A percentile compares a stretch with the other conserved stretches of the same genome.
These are phyloP conservation scores for Chalciporus chontae DNA, from an alignment of 768 basidiomycete species.

Conservation along the genomic window DNA sequence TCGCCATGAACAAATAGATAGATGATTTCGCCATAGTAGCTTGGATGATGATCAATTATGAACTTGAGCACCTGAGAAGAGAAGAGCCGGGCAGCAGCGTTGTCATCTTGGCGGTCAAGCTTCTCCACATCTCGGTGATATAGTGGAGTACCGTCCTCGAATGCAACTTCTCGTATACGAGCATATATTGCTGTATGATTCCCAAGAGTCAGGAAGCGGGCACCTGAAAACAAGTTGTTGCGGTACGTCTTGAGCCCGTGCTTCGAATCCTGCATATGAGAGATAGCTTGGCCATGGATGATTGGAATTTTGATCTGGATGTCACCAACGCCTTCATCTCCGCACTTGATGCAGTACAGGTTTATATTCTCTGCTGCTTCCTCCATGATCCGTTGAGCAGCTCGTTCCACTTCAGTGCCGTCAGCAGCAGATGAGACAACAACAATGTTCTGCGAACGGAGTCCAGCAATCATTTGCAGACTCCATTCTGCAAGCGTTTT, in stretches of 20 bases:
- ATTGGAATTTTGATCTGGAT: not conserved
- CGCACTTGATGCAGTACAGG: not conserved
- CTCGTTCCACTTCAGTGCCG: too few species aligned
- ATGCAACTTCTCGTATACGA: not conserved
- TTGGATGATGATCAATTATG: too few species aligned
- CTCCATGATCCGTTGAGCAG: too few species aligned
- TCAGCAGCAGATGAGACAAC: too few species aligned
- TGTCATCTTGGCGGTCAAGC: slow-evolving; percentile 44
- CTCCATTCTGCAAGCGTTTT: too few species aligned
- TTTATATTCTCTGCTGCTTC: too few species aligned
- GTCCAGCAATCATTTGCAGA: too few species aligned
- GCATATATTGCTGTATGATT: slow-evolving; percentile 3
- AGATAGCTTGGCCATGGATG: not conserved
- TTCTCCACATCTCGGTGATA: slow-evolving; percentile 32
- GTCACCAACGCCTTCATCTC: not conserved
- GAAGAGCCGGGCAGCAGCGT: slow-evolving; percentile 38
- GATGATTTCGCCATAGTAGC: too few species aligned
- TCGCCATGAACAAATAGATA: too few species aligned
- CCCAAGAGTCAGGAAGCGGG: slow-evolving; percentile 24
- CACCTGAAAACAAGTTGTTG: slow-evolving; percentile 32
- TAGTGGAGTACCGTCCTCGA: slow-evolving; percentile 12
- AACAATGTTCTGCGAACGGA: too few species aligned
- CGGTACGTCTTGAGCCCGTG: slow-evolving; percentile 30
- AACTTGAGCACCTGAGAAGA: slow-evolving; percentile 12
- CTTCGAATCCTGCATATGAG: slow-evolving; percentile 29